These are phyloP conservation scores for Allium sativum DNA, from an alignment of 106 monocot species.

Conservation along the genomic window DNA sequence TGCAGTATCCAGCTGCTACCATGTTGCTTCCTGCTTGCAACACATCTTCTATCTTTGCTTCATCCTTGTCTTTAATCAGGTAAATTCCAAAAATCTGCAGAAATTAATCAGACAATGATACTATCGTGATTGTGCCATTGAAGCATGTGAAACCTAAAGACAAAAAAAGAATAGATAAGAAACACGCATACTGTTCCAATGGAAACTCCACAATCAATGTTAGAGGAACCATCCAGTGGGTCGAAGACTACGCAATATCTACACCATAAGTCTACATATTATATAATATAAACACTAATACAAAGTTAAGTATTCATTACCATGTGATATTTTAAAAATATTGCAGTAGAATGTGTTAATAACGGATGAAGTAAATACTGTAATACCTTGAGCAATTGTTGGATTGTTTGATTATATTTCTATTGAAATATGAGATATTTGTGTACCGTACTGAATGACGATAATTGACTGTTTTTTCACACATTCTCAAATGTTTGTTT, in stretches of 20 bases:
- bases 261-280: constrained; percentile 7
- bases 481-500: too few species aligned
- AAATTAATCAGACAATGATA: not conserved
- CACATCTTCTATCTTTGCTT: constrained; percentile 60
- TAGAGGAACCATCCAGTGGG: constrained; percentile 94
- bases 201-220: constrained; percentile 97
- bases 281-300: not conserved
- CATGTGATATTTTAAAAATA: too few species aligned
- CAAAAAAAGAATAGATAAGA: not conserved
- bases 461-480: too few species aligned
- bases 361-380: too few species aligned
- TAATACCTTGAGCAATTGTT: too few species aligned
- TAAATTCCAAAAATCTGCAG: constrained; percentile 94
- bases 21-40: constrained; percentile 80
- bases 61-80: constrained; percentile 43
- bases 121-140: not conserved
- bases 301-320: not conserved
- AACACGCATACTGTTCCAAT: constrained; percentile 75
- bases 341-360: too few species aligned
- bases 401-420: too few species aligned
- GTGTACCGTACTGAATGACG: too few species aligned
- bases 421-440: too few species aligned
- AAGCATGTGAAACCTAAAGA: not conserved
- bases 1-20: constrained; percentile 97
- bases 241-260: constrained; percentile 97